Conservation (phyloP, 2,329 filamentous ascomycete species). For the Ceratocystis variospora region DNA sequence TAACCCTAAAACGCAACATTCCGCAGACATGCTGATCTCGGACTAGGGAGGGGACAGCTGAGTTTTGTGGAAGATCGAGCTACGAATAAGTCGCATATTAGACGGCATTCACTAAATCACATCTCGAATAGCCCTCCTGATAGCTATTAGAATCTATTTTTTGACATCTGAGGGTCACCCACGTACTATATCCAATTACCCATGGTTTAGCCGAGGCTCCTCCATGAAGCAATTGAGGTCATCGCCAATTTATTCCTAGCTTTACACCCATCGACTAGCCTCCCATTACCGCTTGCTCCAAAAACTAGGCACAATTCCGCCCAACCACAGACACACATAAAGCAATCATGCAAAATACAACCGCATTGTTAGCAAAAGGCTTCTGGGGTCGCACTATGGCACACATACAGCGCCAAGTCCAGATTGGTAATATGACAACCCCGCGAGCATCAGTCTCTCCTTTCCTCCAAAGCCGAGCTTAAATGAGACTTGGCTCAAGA, state of each 20-base stretch:
- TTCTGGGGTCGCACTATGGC: conserved; percentile 46
- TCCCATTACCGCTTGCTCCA: neutral
- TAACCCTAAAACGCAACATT: neutral
- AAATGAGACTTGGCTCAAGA: neutral
- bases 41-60: rapidly evolving
- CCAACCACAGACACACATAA: conserved; percentile 25
- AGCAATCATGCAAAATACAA: conserved; percentile 21
- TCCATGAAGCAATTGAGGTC: neutral
- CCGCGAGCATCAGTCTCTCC: conserved; percentile 14
- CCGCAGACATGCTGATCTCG: no score
- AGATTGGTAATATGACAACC: conserved; percentile 33
- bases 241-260: neutral
- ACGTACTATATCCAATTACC: neutral
- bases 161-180: no score
- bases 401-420: conserved; percentile 43
- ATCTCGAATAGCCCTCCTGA: no score
- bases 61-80: no score
- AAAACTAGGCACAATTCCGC: no score
- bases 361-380: conserved; percentile 34
- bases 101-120: no score
- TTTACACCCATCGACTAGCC: neutral
- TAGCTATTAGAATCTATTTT: no score
- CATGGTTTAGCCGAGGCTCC: neutral
- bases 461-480: neutral
- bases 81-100: no score